phyloP scores from a whole-genome alignment of 352 stramenopile species.

The Phytophthora quininea region DNA sequence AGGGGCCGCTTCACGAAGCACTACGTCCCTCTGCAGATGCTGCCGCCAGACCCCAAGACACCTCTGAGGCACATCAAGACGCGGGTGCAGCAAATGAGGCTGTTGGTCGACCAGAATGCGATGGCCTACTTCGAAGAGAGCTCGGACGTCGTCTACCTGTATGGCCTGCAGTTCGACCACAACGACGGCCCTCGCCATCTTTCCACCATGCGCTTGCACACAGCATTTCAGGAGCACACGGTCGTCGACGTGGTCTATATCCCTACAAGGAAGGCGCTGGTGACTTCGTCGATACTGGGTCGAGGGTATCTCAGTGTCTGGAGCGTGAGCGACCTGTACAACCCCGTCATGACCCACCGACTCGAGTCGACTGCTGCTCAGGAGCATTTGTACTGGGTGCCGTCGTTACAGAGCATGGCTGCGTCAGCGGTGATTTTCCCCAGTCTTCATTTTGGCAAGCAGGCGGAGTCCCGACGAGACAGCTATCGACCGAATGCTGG shows the following conservation, averaged over 20 bases:
- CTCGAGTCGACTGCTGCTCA: slow-evolving; percentile 58
- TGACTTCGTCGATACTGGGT: slow-evolving; percentile 63
- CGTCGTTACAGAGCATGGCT: slow-evolving; percentile 53
- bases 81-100: slow-evolving; percentile 58
- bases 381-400: slow-evolving; percentile 65
- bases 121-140: slow-evolving; percentile 74
- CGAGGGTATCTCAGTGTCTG: slow-evolving; percentile 66
- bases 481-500: slow-evolving; percentile 41
- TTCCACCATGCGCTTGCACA: slow-evolving; percentile 74
- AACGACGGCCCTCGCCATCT: slow-evolving; percentile 68
- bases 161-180: slow-evolving; percentile 63
- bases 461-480: slow-evolving; percentile 21
- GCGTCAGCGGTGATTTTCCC: slow-evolving; percentile 61
- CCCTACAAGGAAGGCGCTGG: slow-evolving; percentile 42
- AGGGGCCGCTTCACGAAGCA: slow-evolving; percentile 31
- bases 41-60: slow-evolving; percentile 53
- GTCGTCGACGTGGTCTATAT: slow-evolving; percentile 69
- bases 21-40: slow-evolving; percentile 42
- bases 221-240: slow-evolving; percentile 73
- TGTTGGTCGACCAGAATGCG: slow-evolving; percentile 53
- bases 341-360: slow-evolving; percentile 66
- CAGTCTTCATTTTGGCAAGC: slow-evolving; percentile 20
- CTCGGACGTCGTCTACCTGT: slow-evolving; percentile 75
- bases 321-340: slow-evolving; percentile 55
- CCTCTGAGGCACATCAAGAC: slow-evolving; percentile 53